Evolutionary conservation across 2,329 filamentous ascomycete species (phyloP).

Genomic region (Bipolaris cookei): DNA sequence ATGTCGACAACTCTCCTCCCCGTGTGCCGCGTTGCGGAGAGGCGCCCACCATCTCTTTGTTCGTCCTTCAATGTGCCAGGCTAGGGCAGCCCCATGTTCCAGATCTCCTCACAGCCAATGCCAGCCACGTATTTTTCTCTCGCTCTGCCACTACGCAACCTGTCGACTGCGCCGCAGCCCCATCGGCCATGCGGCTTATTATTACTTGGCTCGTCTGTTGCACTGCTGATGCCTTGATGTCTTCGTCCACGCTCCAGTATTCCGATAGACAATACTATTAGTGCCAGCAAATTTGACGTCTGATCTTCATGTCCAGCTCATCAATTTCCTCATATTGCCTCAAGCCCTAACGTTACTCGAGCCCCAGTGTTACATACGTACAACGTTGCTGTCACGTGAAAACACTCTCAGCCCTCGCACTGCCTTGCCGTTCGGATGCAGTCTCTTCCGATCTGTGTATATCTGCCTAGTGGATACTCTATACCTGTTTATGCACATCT

Average conservation of each 20-base stretch:
- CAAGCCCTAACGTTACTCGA: too few species aligned
- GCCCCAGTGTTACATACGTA: too few species aligned
- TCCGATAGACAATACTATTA: background rate
- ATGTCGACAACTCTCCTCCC: background rate
- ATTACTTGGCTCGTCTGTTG: slow-evolving; percentile 1
- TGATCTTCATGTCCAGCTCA: background rate
- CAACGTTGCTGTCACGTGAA: too few species aligned
- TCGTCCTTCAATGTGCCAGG: background rate
- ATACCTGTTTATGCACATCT: too few species aligned
- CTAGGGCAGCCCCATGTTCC: slow-evolving; percentile 15
- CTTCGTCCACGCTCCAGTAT: background rate
- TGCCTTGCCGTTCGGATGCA: too few species aligned
- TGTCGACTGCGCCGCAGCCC: slow-evolving; percentile 18
- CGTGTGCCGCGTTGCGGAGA: background rate
- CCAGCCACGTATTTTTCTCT: slow-evolving; percentile 14
- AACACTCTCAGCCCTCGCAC: too few species aligned
- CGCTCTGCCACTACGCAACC: background rate
- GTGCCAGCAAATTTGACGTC: background rate
- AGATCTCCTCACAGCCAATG: slow-evolving; percentile 3
- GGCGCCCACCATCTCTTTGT: slow-evolving; percentile 5
- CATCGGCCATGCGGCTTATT: slow-evolving; percentile 5
- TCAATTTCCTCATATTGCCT: background rate
- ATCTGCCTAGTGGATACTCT: too few species aligned
- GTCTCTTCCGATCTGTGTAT: too few species aligned
- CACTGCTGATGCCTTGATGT: slow-evolving; percentile 4